Evolutionary conservation across 2,329 filamentous ascomycete genomes (phyloP).

Genomic region (Endocalyx cinctus): DNA sequence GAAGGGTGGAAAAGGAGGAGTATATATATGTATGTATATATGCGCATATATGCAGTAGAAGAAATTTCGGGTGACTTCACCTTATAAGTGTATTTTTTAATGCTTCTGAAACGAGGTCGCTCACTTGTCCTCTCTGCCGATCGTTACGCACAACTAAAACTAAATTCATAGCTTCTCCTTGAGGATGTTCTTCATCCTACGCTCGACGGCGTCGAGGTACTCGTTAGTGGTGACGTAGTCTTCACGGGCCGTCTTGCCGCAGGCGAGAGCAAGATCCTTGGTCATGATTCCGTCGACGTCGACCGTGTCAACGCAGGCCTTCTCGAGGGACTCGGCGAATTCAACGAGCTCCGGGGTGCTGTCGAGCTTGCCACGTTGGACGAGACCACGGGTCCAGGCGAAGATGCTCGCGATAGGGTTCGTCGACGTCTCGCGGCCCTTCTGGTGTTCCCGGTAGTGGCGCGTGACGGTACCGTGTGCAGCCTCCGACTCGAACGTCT

Average conservation of each 20-base stretch:
- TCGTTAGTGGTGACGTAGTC: constrained; percentile 89
- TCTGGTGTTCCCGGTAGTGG: constrained; percentile 98
- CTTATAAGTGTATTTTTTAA: no score
- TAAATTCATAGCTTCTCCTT: constrained; percentile 72
- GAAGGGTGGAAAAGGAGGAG: background rate
- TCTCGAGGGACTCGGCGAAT: constrained; percentile 88
- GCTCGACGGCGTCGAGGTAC: constrained; percentile 91
- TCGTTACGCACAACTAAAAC: no score
- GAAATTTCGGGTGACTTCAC: no score
- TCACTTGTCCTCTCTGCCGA: no score
- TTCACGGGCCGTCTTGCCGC: constrained; percentile 77
- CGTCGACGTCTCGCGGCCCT: constrained; percentile 93
- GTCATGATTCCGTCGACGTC: constrained; percentile 96
- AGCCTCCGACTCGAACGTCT: constrained; percentile 95
- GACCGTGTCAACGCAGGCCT: constrained; percentile 91
- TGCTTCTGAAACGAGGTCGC: no score
- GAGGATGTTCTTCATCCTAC: constrained; percentile 74
- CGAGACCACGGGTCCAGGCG: constrained; percentile 92
- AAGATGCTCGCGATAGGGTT: constrained; percentile 99
- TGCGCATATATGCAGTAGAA: background rate
- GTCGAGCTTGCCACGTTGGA: constrained; percentile 91
- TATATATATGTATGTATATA: constrained; percentile 1
- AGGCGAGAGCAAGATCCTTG: constrained; percentile 95
- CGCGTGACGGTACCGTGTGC: constrained; percentile 97
- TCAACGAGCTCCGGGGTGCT: constrained; percentile 84